Evolutionary conservation across 2,329 filamentous ascomycete genomes (phyloP), one percentile per base, ranked within the genome.

Genomic region (Lachnellula willkommii): DNA sequence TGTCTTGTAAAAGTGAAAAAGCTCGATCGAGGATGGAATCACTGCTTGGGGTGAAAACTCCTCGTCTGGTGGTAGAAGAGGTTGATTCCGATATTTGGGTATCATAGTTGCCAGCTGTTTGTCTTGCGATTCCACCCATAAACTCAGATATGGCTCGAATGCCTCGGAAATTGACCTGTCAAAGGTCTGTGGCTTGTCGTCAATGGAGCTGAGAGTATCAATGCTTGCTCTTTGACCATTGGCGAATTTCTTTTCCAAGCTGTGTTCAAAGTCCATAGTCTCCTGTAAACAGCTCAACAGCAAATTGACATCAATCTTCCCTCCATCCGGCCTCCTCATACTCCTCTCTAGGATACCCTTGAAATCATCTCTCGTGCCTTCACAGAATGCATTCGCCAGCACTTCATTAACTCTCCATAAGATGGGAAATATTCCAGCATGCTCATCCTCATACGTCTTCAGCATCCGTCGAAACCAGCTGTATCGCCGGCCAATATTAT

Each of bases 41-140:
- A 99, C 93, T 46, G 90, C 85, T 69, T 95, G 90, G 0, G 89
- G 79, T 43, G 90, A 89, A 71, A 97, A 97, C 54, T 99, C 94
- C 65, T 99, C 94, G 63, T 96, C 94, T 0, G 81, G 76, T 3
- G 89, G 84, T 42, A 91, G 80, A 2, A 95, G 79, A 0, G 90
- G 88, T 64, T 96, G 90, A 57, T 80, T 82, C 62, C 88, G 89
- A 72, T 97, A 97, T 69, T 85, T 90, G 0, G 91, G 91, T 61
- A 99, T 89, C 73, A 97, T 84, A 7, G 78, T 73, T 5, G 90
- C 87, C 56, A 97, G 78, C 66, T 95, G 87, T 71, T 85, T 93
- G 72, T 96, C 93, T 72, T 97, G 94, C 9, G 90, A 93, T 58
- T 97, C 93, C 1, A 99, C 91, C 94, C 94, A 99, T 4, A 99